Evolutionary conservation across 2,329 filamentous ascomycete genomes (phyloP).

Genomic region (Falciphora oryzae): DNA sequence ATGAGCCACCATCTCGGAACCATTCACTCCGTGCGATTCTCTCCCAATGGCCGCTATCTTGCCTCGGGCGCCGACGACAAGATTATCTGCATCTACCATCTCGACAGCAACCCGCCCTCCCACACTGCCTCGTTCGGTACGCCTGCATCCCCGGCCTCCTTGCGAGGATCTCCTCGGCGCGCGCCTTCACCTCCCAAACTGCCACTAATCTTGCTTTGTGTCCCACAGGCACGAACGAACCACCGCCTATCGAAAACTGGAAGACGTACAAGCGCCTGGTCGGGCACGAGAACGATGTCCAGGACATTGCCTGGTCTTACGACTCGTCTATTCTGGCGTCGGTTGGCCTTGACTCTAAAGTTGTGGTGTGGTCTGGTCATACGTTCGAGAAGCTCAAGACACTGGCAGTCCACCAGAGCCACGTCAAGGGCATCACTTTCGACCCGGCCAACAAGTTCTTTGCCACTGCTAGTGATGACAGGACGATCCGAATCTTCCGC

Average conservation of each 20-base stretch:
- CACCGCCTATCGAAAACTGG: conserved; percentile 95
- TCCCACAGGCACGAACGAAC: conserved; percentile 67
- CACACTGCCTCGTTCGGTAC: conserved; percentile 74
- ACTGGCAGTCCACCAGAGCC: conserved; percentile 85
- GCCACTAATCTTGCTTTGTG: neutral
- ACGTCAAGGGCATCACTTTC: conserved; percentile 98
- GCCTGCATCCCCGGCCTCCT: conserved; percentile 15
- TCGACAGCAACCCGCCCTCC: conserved; percentile 75
- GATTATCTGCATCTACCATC: conserved; percentile 93
- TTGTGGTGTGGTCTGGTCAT: conserved; percentile 96
- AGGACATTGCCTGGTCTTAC: conserved; percentile 94
- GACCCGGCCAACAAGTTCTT: conserved; percentile 99
- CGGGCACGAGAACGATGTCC: conserved; percentile 97
- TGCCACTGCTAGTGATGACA: conserved; percentile 93
- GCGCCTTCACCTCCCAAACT: neutral
- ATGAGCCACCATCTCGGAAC: conserved; percentile 98
- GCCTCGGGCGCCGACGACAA: conserved; percentile 98
- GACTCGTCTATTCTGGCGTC: conserved; percentile 95
- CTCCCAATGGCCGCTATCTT: conserved; percentile 87
- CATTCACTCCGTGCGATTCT: conserved; percentile 95
- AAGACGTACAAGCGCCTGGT: conserved; percentile 89
- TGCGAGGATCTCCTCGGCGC: no score
- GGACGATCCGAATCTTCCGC: conserved; percentile 92
- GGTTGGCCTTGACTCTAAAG: conserved; percentile 93
- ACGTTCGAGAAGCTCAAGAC: conserved; percentile 98